A percentile compares a stretch with the other conserved stretches of the same genome.
These are phyloP conservation scores for Apostasia shenzhenica DNA, from an alignment of 106 monocot species.

Conservation along the genomic window DNA sequence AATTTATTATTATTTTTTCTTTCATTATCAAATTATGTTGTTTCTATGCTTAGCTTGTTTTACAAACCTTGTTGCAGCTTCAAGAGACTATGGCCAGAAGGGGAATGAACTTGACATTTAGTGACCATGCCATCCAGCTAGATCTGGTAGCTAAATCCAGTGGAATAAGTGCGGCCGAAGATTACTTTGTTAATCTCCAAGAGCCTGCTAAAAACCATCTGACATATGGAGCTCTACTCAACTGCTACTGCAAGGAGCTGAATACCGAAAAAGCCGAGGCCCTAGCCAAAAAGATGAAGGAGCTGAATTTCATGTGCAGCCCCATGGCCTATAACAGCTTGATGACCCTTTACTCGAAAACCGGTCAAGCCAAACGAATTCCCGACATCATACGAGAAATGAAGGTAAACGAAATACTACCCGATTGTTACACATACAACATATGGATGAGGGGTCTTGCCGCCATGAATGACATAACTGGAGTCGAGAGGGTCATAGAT, in stretches of 20 bases:
- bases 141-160: slow-evolving; percentile 83
- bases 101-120: slow-evolving; percentile 82
- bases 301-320: slow-evolving; percentile 43
- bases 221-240: slow-evolving; percentile 80
- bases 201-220: slow-evolving; percentile 82
- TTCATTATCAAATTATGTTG: too few relatives aligned
- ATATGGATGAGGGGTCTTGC: slow-evolving; percentile 95
- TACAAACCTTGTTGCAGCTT: slow-evolving; percentile 42
- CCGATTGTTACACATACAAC: slow-evolving; percentile 83
- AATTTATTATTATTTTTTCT: too few relatives aligned
- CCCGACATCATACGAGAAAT: slow-evolving; percentile 81
- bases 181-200: slow-evolving; percentile 79
- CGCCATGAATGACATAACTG: slow-evolving; percentile 56
- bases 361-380: slow-evolving; percentile 49
- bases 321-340: slow-evolving; percentile 90
- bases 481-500: slow-evolving; percentile 81
- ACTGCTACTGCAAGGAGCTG: slow-evolving; percentile 93
- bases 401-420: slow-evolving; percentile 74
- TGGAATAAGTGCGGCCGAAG: slow-evolving; percentile 73
- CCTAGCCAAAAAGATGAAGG: slow-evolving; percentile 92
- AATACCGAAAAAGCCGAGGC: slow-evolving; percentile 80
- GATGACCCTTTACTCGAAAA: slow-evolving; percentile 92
- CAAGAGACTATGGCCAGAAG: slow-evolving; percentile 78
- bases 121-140: slow-evolving; percentile 78
- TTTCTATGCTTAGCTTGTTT: too few relatives aligned